phyloP scores from a whole-genome alignment of 495 filamentous ascomycete species.

The Hypomontagnella submonticulosa region DNA sequence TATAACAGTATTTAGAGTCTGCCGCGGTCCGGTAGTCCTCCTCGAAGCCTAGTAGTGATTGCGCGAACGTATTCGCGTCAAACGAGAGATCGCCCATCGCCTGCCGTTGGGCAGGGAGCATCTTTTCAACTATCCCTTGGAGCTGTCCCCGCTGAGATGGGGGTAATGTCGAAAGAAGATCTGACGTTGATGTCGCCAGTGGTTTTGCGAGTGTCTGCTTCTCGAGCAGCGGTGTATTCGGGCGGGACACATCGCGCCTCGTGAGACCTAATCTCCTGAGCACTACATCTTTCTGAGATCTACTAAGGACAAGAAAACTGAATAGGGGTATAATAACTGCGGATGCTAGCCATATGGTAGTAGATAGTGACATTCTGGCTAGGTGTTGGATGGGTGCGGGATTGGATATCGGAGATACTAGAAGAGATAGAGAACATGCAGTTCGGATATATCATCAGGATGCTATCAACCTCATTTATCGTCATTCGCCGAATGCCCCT shows the following conservation, averaged over 20 bases:
- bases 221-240: constrained; percentile 37
- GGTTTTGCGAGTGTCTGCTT: constrained; percentile 38
- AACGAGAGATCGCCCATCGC: constrained; percentile 35
- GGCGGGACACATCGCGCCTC: constrained; percentile 20
- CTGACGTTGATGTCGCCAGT: constrained; percentile 22
- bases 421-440: background rate
- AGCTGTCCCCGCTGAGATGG: constrained; percentile 51
- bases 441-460: constrained; percentile 3
- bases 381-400: background rate
- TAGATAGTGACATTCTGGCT: constrained; percentile 17
- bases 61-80: constrained; percentile 19
- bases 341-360: constrained; percentile 33
- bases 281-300: constrained; percentile 42
- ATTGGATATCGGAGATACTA: background rate
- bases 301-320: constrained; percentile 42
- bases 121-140: constrained; percentile 35
- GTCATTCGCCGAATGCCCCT: constrained; percentile 2
- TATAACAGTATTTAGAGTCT: constrained; percentile 50
- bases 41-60: constrained; percentile 36
- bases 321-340: constrained; percentile 39
- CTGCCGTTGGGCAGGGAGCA: constrained; percentile 30
- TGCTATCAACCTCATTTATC: constrained; percentile 3
- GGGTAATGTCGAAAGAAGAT: constrained; percentile 32
- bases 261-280: constrained; percentile 31
- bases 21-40: constrained; percentile 49